These are phyloP conservation scores for Phoenix dactylifera DNA, from an alignment of 176 grass and related monocot species.

Conservation along the genomic window DNA sequence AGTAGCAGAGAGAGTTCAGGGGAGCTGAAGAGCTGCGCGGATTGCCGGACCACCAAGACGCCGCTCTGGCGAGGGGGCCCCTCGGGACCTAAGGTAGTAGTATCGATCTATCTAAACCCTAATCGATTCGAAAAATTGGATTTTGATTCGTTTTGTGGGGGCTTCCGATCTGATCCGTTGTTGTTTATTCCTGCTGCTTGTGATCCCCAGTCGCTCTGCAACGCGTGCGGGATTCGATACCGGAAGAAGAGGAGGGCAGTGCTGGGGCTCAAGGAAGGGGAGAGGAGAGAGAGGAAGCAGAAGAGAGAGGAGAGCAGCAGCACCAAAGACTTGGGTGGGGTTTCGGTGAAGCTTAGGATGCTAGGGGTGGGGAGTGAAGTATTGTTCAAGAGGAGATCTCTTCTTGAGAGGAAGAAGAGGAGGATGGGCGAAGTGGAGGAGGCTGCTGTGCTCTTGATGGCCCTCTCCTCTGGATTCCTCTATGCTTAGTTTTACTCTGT, in stretches of 20 bases:
- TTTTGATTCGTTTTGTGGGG: neutral
- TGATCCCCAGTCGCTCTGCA: constrained; percentile 59
- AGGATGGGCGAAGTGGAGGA: constrained; percentile 60
- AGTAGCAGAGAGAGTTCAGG: constrained; percentile 11
- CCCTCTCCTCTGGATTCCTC: constrained; percentile 57
- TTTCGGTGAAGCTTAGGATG: constrained; percentile 23
- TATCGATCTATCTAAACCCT: neutral
- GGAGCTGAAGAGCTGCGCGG: constrained; percentile 42
- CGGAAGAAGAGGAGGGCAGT: constrained; percentile 74
- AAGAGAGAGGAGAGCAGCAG: neutral
- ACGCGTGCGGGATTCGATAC: constrained; percentile 91
- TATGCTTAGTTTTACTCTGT: neutral
- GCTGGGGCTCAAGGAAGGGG: constrained; percentile 30
- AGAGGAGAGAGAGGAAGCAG: constrained; percentile 18
- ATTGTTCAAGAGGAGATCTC: constrained; percentile 10
- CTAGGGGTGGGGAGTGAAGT: constrained; percentile 15
- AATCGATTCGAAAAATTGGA: no score
- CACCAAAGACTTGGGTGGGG: neutral
- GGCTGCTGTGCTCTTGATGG: constrained; percentile 80
- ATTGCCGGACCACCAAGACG: constrained; percentile 70
- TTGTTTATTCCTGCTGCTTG: neutral
- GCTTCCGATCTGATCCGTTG: neutral
- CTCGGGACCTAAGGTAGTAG: constrained; percentile 69
- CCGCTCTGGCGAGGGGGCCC: constrained; percentile 82
- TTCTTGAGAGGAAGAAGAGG: constrained; percentile 31